phyloP scores from a whole-genome alignment of 495 filamentous ascomycete species.

The Trichoderma gamsii region DNA sequence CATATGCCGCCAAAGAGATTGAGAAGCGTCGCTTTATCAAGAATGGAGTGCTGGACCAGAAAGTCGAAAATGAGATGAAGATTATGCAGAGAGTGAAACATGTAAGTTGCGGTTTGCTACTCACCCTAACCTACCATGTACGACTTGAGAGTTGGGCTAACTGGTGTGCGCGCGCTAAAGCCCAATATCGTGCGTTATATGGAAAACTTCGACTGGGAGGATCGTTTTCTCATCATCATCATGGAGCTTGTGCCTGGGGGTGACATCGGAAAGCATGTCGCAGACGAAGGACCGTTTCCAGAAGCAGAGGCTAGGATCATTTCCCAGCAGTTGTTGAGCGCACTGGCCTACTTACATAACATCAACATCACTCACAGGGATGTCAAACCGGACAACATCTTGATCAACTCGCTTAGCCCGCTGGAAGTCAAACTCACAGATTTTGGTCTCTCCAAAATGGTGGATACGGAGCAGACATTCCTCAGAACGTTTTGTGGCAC shows the following conservation, averaged over 20 bases:
- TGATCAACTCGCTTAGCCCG: slow-evolving; percentile 66
- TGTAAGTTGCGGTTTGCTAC: slow-evolving; percentile 45
- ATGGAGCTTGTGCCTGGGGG: slow-evolving; percentile 91
- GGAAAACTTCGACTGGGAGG: slow-evolving; percentile 70
- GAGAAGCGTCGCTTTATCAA: slow-evolving; percentile 86
- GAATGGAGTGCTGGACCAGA: slow-evolving; percentile 73
- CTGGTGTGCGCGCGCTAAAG: slow-evolving; percentile 39
- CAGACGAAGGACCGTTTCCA: slow-evolving; percentile 46
- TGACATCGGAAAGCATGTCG: slow-evolving; percentile 71
- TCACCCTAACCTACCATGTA: background rate
- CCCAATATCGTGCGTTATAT: slow-evolving; percentile 87
- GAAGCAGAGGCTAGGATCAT: slow-evolving; percentile 66
- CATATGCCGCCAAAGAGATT: slow-evolving; percentile 85
- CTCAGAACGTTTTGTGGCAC: slow-evolving; percentile 96
- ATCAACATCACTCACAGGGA: slow-evolving; percentile 91
- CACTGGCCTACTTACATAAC: slow-evolving; percentile 79
- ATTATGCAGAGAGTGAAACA: slow-evolving; percentile 83
- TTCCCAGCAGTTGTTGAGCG: slow-evolving; percentile 69
- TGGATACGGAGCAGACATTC: slow-evolving; percentile 80
- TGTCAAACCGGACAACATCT: slow-evolving; percentile 96
- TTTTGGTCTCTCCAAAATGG: slow-evolving; percentile 73
- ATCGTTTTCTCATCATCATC: slow-evolving; percentile 78
- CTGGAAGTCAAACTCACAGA: slow-evolving; percentile 86
- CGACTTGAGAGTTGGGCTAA: slow-evolving; percentile 8
- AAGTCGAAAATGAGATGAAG: slow-evolving; percentile 89